Base-by-base conservation (phyloP, 116 monocot genomes). In the Papilionanthe hybrid region DNA sequence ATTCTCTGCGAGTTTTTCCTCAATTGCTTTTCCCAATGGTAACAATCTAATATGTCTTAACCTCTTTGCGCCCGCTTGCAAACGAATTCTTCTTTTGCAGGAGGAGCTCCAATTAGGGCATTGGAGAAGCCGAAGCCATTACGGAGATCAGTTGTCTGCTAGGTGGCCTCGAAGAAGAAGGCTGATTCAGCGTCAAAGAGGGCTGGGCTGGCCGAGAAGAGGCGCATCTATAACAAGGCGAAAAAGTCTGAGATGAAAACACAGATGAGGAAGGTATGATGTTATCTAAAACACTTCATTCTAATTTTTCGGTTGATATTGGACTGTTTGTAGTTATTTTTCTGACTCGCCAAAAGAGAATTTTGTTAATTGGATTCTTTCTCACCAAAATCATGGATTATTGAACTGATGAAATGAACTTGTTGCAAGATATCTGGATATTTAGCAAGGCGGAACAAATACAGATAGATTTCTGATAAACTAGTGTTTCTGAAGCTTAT, bases 171-270 rank as follows among this genome's bases (percentile, higher is more conserved):
- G 9, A 76, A 13, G 68, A 91, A 86, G 92, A 91, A 91, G 82
- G 84, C 93, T 30, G 96, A 96, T 55, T 93, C 94, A 25, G 94
- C 94, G 1, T 78, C 67, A 17, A 96, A 96, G 88, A 83, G 96
- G 75, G 86, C 92, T 75, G 89, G 94, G 44, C 96, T 92, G 88
- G 87, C 91, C 2, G 92, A 89, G 85, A 92, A 92, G 86, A 78
- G 91, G 28, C 77, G 94, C 47, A 72, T 94, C 19, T 91, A 91
- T 47, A 94, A 96, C 86, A 92, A 92, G 79, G 63, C 89, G 20
- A 89, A 83, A 73, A 96, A 96, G 77, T 92, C 96, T 48, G 92
- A 96, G 81, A 79, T 89, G 60, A 91, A 75, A 79, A 92, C 94
- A 37, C 79, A 91, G 76, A 96, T 93, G 91, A 92, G 80, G 81